Evolutionary conservation across 2,329 filamentous ascomycete species (phyloP), one percentile per base, ranked within the genome.

Genomic region (Cadophora sp.): DNA sequence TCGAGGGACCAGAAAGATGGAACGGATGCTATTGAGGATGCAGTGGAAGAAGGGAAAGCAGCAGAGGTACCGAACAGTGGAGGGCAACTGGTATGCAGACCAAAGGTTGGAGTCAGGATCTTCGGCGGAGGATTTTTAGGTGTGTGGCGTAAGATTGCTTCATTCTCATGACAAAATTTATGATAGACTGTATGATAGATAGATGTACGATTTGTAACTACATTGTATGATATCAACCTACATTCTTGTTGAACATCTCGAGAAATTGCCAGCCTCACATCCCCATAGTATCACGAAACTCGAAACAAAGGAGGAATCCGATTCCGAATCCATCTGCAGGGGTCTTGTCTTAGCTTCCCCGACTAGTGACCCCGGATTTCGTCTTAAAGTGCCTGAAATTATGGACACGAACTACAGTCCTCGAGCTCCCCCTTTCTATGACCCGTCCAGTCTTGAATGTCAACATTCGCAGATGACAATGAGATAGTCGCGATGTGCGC

Each of bases 41-140:
- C 20, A 43, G 14, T 50, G 45, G 51, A 2, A 56, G 41, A 36
- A 22, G 24, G 24, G 48, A 65, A 39, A 45, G 7, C 20, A n/a
- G 16, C 36, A 20, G 47, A 51, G n/a, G 11, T 16, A 48, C 18
- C 50, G 1, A 9, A 18, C 18, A 30, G n/a, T 27, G 24, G 47
- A 3, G 58, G 33, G 24, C 20, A 24, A 22, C 3, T 84, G 71
- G 78, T 86, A n/a, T 85, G 84, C 68, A 79, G 84, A 64, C 84
- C 84, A 2, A 84, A 83, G 69, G 83, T 84, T 62, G 83, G 83
- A 9, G 70, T 78, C 9, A 76, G 78, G 59, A 79, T 83, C 48
- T 74, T 79, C 8, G 84, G 83, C 14, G 84, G 84, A 51, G 84
- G 83, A 2, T 86, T 86, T 70, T 76, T 86, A 59, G 84, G 80